A percentile compares a stretch with the other conserved stretches of the same genome.
These are phyloP conservation scores for Neonectria hederae DNA, from an alignment of 2,329 filamentous ascomycete genomes.

Conservation along the genomic window DNA sequence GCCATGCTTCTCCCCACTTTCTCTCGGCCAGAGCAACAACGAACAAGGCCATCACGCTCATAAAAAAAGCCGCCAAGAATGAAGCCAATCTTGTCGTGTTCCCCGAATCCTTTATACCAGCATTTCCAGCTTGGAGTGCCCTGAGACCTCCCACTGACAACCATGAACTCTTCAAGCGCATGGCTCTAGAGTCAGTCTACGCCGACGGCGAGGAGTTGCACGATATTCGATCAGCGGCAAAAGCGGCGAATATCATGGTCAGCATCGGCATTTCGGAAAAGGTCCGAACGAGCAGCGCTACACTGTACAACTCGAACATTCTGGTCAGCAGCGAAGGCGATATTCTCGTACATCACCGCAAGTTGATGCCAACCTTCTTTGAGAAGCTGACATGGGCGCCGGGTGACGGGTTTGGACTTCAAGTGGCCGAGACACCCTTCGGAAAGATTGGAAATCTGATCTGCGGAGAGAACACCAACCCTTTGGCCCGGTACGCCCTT, in stretches of 20 bases:
- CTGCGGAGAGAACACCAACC: conserved; percentile 68
- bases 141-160: conserved; percentile 58
- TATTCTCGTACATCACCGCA: conserved; percentile 61
- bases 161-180: conserved; percentile 58
- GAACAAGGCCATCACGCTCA: conserved; percentile 56
- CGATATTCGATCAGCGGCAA: conserved; percentile 51
- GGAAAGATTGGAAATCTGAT: conserved; percentile 62
- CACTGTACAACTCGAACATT: conserved; percentile 62
- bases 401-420: conserved; percentile 61
- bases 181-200: conserved; percentile 56
- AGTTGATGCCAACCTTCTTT: conserved; percentile 65
- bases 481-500: conserved; percentile 60
- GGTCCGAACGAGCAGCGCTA: conserved; percentile 53
- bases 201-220: conserved; percentile 57
- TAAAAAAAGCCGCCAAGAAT: conserved; percentile 54
- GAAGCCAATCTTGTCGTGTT: conserved; percentile 62
- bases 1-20: conserved; percentile 56
- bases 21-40: conserved; percentile 57
- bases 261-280: conserved; percentile 63
- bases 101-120: conserved; percentile 62
- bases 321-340: conserved; percentile 56
- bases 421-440: conserved; percentile 54
- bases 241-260: conserved; percentile 50
- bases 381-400: conserved; percentile 65
- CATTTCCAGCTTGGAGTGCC: conserved; percentile 63